phyloP scores from a whole-genome alignment of 495 filamentous ascomycete species.

The Aspergillus coremiiformis region DNA sequence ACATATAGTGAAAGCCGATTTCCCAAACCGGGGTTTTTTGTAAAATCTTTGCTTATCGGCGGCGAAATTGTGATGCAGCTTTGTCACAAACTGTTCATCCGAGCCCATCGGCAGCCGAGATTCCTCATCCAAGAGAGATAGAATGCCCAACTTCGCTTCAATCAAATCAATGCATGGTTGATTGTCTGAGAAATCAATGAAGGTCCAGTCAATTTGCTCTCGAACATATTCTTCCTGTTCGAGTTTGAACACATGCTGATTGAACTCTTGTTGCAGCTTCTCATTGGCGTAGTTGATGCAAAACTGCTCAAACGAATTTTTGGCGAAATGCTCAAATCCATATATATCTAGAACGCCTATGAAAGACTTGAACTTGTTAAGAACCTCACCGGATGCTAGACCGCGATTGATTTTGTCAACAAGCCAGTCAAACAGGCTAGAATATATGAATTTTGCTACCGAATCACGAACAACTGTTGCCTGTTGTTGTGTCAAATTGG shows the following conservation, averaged over 20 bases:
- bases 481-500: constrained; percentile 89
- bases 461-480: constrained; percentile 94
- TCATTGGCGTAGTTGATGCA: constrained; percentile 99
- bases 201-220: constrained; percentile 98
- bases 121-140: constrained; percentile 92
- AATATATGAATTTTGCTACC: constrained; percentile 98
- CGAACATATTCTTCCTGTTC: constrained; percentile 98
- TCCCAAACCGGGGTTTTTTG: constrained; percentile 96
- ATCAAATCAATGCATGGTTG: constrained; percentile 99
- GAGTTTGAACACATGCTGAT: constrained; percentile 99
- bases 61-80: constrained; percentile 91
- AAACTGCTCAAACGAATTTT: constrained; percentile 99
- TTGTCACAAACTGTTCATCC: constrained; percentile 95
- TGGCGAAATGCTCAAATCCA: constrained; percentile 98
- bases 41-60: constrained; percentile 93
- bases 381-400: constrained; percentile 81
- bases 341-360: constrained; percentile 99
- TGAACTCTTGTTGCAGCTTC: constrained; percentile 98
- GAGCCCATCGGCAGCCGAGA: constrained; percentile 94
- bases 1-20: constrained; percentile 95
- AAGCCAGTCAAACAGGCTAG: constrained; percentile 96
- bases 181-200: constrained; percentile 99
- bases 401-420: constrained; percentile 91
- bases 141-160: constrained; percentile 89
- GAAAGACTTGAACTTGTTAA: constrained; percentile 78